phyloP scores from a whole-genome alignment of 1,284 basidiomycete genomes.

The Rhodotorula sp. region DNA sequence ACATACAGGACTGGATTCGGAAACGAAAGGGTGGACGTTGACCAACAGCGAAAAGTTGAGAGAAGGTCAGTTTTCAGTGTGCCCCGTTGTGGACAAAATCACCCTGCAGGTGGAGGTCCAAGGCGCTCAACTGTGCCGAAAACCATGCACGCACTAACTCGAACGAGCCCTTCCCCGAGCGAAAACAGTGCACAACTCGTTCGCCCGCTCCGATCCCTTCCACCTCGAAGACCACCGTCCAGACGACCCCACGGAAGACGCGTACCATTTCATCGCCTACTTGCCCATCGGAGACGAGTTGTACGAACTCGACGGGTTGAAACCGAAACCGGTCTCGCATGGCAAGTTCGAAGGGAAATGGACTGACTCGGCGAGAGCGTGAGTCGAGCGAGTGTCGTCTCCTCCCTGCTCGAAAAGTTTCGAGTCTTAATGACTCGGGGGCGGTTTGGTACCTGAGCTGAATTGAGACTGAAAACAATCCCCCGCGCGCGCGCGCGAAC shows the following conservation, averaged over 20 bases:
- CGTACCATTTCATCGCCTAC: conserved; percentile 89
- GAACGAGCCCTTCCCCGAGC: background rate
- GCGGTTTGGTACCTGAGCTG: no score
- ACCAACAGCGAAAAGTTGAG: conserved; percentile 66
- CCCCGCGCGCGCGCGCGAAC: no score
- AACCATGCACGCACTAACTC: background rate
- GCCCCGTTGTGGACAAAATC: no score
- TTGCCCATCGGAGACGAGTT: conserved; percentile 74
- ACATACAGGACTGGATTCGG: conserved; percentile 40
- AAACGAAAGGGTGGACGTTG: conserved; percentile 74
- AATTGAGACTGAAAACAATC: no score
- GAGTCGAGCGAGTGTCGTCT: no score
- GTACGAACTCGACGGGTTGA: conserved; percentile 84
- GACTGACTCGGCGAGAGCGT: conserved; percentile 64
- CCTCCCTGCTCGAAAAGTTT: no score
- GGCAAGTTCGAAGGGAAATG: conserved; percentile 63
- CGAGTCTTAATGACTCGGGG: no score
- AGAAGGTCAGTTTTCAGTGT: no score
- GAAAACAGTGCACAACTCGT: conserved; percentile 72
- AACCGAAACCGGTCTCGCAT: conserved; percentile 72
- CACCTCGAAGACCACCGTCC: conserved; percentile 45
- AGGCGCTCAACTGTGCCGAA: no score
- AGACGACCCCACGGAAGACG: conserved; percentile 56
- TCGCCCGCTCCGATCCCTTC: conserved; percentile 72
- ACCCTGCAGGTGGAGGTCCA: no score